Evolutionary conservation across 2,329 filamentous ascomycete genomes (phyloP).

Genomic region (Hypoxylon sp.): DNA sequence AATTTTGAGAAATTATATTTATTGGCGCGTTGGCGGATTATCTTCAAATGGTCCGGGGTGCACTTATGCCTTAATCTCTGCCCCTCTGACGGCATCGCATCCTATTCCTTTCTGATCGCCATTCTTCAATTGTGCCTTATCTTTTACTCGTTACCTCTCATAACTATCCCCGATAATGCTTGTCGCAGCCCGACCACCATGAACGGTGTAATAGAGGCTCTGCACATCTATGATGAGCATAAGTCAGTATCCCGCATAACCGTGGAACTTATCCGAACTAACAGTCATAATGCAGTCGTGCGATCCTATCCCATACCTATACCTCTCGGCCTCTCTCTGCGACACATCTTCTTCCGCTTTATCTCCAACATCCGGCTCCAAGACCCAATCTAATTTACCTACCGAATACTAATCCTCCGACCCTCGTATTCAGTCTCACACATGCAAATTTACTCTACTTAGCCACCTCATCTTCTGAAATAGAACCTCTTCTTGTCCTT

Average conservation of each 20-base stretch:
- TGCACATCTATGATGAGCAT: constrained; percentile 97
- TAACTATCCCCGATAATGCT: constrained; percentile 47
- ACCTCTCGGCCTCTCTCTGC: constrained; percentile 84
- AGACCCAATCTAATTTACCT: constrained; percentile 91
- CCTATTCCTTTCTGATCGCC: neutral
- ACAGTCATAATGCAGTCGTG: constrained; percentile 70
- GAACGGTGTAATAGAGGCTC: constrained; percentile 91
- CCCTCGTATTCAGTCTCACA: constrained; percentile 87
- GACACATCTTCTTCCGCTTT: constrained; percentile 83
- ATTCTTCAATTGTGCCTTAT: constrained; percentile 2
- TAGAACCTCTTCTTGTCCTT: constrained; percentile 89
- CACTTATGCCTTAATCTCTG: neutral
- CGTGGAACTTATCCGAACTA: constrained; percentile 41
- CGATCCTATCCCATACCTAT: constrained; percentile 91
- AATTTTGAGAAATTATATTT: no score
- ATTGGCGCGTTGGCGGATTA: no score
- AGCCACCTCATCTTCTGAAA: constrained; percentile 86
- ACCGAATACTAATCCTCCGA: constrained; percentile 84
- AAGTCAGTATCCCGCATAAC: constrained; percentile 72
- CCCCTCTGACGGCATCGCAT: constrained; percentile 38
- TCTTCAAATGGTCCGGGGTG: no score
- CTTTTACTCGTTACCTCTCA: neutral
- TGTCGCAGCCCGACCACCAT: constrained; percentile 66
- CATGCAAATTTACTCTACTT: constrained; percentile 91
- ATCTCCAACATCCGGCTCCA: constrained; percentile 84